These are phyloP conservation scores for Neurospora sp. DNA, from an alignment of 495 filamentous ascomycete genomes.

Conservation along the genomic window DNA sequence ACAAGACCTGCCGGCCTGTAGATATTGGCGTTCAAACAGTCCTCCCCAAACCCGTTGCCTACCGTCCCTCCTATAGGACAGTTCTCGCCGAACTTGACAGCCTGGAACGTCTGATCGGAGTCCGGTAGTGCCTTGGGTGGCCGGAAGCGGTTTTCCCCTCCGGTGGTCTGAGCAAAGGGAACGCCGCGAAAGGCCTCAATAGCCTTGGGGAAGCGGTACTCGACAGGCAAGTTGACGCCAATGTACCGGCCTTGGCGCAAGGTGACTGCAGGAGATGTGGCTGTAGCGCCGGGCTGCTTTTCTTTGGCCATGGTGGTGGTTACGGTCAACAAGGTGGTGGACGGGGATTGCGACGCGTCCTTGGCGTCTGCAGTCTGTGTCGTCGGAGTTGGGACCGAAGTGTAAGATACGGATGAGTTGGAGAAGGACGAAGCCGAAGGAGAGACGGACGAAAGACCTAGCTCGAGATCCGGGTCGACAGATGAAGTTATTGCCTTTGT, in stretches of 20 bases:
- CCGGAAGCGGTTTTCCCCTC: constrained; percentile 46
- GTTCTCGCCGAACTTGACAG: constrained; percentile 30
- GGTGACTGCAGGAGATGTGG: constrained; percentile 15
- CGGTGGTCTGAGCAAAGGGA: constrained; percentile 48
- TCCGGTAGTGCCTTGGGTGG: constrained; percentile 33
- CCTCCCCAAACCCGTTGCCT: constrained; percentile 28
- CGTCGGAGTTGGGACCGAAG: background rate
- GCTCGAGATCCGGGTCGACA: background rate
- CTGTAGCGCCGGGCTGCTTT: background rate
- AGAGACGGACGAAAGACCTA: background rate
- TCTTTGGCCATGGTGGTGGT: background rate
- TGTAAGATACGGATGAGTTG: background rate
- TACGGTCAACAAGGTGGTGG: background rate
- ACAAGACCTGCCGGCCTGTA: constrained; percentile 29
- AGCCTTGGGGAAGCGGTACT: constrained; percentile 30
- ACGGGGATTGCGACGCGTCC: background rate
- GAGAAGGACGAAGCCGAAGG: background rate
- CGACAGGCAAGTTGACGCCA: constrained; percentile 33
- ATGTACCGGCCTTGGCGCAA: constrained; percentile 47
- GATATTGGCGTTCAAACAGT: constrained; percentile 44
- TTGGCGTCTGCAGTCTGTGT: background rate
- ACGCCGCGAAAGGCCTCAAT: constrained; percentile 52
- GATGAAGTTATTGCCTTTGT: background rate
- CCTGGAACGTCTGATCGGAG: constrained; percentile 27
- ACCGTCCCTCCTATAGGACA: constrained; percentile 29